Evolutionary conservation across 2,329 filamentous ascomycete genomes (phyloP), one percentile per base, ranked within the genome.

Genomic region (Huntiella abstrusa): DNA sequence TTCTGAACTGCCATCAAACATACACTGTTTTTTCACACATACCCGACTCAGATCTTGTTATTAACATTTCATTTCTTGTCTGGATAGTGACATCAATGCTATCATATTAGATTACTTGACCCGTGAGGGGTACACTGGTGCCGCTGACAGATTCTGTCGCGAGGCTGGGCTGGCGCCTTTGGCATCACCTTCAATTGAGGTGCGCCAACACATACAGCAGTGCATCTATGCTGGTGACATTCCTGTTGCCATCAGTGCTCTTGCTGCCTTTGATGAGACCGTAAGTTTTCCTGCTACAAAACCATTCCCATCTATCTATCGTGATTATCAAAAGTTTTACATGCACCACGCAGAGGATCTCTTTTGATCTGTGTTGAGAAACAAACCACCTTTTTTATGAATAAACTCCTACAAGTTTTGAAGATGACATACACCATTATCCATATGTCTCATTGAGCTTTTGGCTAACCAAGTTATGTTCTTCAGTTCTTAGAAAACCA

Each of bases 261-360:
- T 98, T 55, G 96, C 96, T 58, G 83, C 94, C 54, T 66, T 92
- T 33, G 84, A 94, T 54, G 83, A 86, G 54, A 78, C 91, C 74
- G 91, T 98, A 77, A 64, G 83, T 59, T 38, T 15, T 22, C 8
- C 13, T 7, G n/a, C n/a, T 16, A 10, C 12, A 22, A 16, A 3
- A 36, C n/a, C 32, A 49, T 41, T 34, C 17, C 17, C 42, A 46
- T 43, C 41, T 51, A 17, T 54, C 50, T 66, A 74, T 71, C 64
- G 87, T 91, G 91, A 98, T 98, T 94, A 94, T 83, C 70, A 58
- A 61, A 58, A 73, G 71, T 81, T 87, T 77, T 93, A 71, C 88
- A 98, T 98, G 91, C 91, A 98, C 91, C 91, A 98, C 91, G 86
- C 91, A 91, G 96, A 75, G 70, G 70, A 72, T 76, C 45, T 42